Conservation (phyloP, 2,329 filamentous ascomycete species). For the Venturia aucupariae region DNA sequence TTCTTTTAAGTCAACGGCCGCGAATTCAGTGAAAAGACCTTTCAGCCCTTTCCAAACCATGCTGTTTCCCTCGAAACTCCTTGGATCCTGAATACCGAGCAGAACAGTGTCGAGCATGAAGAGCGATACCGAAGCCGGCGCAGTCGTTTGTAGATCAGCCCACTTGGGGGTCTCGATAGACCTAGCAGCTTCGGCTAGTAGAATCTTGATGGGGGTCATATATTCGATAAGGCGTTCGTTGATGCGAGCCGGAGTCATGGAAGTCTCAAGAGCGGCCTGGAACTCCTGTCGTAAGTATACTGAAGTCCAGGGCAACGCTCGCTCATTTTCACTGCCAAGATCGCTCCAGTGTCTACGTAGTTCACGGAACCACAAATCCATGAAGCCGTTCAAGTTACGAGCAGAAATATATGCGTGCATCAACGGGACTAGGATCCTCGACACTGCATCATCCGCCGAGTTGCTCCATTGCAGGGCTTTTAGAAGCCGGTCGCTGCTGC, state of each 20-base stretch:
- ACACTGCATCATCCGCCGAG: background rate
- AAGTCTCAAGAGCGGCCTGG: constrained; percentile 3
- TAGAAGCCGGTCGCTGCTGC: background rate
- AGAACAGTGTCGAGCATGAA: constrained; percentile 9
- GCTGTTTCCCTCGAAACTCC: background rate
- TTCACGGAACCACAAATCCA: constrained; percentile 11
- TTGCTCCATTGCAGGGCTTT: background rate
- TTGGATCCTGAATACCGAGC: background rate
- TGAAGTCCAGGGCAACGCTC: background rate
- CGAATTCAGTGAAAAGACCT: background rate
- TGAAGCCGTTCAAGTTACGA: constrained; percentile 7
- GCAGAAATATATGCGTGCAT: constrained; percentile 6
- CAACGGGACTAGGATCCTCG: constrained; percentile 3
- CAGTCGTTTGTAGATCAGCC: background rate
- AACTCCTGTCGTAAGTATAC: background rate
- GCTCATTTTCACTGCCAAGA: background rate
- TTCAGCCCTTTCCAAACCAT: background rate
- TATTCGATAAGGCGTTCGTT: constrained; percentile 8
- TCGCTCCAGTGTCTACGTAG: constrained; percentile 3
- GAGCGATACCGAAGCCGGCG: constrained; percentile 9
- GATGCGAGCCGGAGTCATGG: background rate
- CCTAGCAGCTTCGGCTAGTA: background rate
- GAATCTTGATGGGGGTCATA: background rate
- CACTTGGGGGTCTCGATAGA: background rate
- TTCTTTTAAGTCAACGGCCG: background rate